Base-by-base conservation (phyloP, 345 rosid species). In the Schrenkiella parvula region DNA sequence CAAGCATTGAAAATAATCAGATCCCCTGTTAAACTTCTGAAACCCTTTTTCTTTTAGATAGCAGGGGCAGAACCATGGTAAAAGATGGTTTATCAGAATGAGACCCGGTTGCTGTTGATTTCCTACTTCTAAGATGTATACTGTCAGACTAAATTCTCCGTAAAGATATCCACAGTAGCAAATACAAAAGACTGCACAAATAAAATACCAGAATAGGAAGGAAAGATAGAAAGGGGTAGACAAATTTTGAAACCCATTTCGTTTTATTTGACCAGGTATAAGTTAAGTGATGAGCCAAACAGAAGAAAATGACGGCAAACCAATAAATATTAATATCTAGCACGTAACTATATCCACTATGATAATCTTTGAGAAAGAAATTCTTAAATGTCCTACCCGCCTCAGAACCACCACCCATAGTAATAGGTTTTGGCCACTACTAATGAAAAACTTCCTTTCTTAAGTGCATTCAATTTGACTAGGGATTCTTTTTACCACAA, bases 221-320 rank as follows among this genome's bases (percentile, higher is more conserved):
- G 37, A 39, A 71, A 38, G n/a, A 47, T 13, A 50, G 58, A 50
- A 48, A 61, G 47, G 46, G 26, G 18, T 43, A 59, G 7, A 50
- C 39, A 26, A 23, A 31, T 10, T 55, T 56, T 12, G 5, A 41
- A 53, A 68, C 54, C 18, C 5, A 54, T 14, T 18, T 55, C 47
- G 14, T 18, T 53, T 28, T 12, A 8, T 56, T 54, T 55, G 10
- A 41, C 55, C 61, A 52, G 38, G 28, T 37, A 23, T 1, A 48
- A 50, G 23, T 65, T 50, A 14, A 22, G 35, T 48, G 70, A 43
- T 14, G 22, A 47, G 58, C 46, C 46, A 34, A 34, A 65, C 5
- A 48, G 34, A 48, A 64, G 70, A 34, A 65, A 21, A 65, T 39
- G 18, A 67, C 11, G 28, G 71, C 19, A 67, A 17, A 38, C 62